These are phyloP conservation scores for Zoysia matrella DNA, from an alignment of 202 grass and related monocot genomes.

Conservation along the genomic window DNA sequence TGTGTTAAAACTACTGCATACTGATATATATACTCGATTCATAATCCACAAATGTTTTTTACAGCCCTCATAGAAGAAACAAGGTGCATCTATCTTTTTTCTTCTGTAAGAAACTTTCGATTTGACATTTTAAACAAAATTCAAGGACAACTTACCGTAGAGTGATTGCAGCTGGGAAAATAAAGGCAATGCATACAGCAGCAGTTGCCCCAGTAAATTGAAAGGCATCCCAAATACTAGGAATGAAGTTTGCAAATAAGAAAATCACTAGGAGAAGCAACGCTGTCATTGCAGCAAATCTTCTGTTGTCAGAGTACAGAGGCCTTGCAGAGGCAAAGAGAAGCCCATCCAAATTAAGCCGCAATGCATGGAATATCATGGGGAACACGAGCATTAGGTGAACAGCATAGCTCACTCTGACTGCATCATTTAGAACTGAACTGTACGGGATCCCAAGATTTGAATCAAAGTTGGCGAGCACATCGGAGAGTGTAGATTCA, in stretches of 20 bases:
- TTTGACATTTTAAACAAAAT: not conserved
- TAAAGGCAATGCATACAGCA: constrained; percentile 95
- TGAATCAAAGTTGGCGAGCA: constrained; percentile 87
- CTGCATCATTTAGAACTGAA: constrained; percentile 75
- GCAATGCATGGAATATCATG: constrained; percentile 97
- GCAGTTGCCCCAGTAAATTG: constrained; percentile 96
- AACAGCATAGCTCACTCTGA: constrained; percentile 85
- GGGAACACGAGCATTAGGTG: constrained; percentile 99
- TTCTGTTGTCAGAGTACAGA: constrained; percentile 69
- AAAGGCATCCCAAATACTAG: constrained; percentile 98
- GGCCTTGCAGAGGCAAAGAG: constrained; percentile 66
- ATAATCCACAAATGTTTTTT: not conserved
- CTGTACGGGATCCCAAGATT: constrained; percentile 93
- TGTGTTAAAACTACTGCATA: not conserved
- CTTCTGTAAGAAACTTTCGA: not conserved
- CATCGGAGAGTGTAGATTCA: constrained; percentile 74
- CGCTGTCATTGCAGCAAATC: constrained; percentile 69
- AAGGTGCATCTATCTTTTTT: not conserved
- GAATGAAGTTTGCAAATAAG: constrained; percentile 82
- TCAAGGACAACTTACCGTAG: constrained; percentile 58
- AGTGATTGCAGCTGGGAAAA: constrained; percentile 88
- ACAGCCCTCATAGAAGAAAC: not conserved
- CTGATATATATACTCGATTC: not conserved
- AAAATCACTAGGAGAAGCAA: constrained; percentile 76
- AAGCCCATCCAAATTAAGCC: constrained; percentile 91